A percentile compares a stretch with the other conserved stretches of the same genome.
phyloP scores from a whole-genome alignment of 2,329 filamentous ascomycete species.

The Aureobasidium sp. region DNA sequence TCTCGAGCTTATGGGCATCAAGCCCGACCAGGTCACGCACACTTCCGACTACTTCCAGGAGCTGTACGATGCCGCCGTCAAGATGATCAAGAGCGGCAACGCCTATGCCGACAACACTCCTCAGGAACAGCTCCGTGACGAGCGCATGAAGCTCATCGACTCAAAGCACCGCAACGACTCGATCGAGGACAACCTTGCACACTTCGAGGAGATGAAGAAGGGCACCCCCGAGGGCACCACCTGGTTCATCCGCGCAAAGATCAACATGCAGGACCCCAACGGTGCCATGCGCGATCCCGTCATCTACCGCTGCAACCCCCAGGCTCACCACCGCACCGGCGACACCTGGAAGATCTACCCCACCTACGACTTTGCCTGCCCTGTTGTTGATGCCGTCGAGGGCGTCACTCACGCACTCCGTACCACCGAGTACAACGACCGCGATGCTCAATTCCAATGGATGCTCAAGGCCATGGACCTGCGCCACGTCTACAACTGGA shows the following conservation, averaged over 20 bases:
- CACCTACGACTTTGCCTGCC: slow-evolving; percentile 76
- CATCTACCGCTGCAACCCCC: slow-evolving; percentile 82
- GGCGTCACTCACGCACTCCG: slow-evolving; percentile 73
- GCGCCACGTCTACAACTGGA: slow-evolving; percentile 72
- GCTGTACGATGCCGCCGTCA: slow-evolving; percentile 77
- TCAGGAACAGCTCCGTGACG: slow-evolving; percentile 74
- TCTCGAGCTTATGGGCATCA: slow-evolving; percentile 82
- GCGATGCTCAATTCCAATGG: slow-evolving; percentile 78
- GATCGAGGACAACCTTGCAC: slow-evolving; percentile 73
- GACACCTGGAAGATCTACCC: slow-evolving; percentile 74
- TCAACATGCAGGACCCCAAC: slow-evolving; percentile 82
- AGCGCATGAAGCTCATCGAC: slow-evolving; percentile 74
- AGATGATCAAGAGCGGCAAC: slow-evolving; percentile 74
- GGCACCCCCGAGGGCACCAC: slow-evolving; percentile 67
- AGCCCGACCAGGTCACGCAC: slow-evolving; percentile 77
- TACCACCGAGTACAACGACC: slow-evolving; percentile 76
- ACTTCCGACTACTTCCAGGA: slow-evolving; percentile 95
- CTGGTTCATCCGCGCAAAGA: slow-evolving; percentile 89
- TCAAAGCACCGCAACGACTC: slow-evolving; percentile 70
- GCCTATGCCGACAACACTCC: slow-evolving; percentile 91
- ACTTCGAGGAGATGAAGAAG: slow-evolving; percentile 85
- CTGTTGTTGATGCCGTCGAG: slow-evolving; percentile 68
- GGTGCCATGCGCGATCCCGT: slow-evolving; percentile 94
- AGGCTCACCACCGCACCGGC: slow-evolving; percentile 66
- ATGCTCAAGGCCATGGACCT: slow-evolving; percentile 66